phyloP scores from a whole-genome alignment of 1,284 basidiomycete species.

The Wallemia ichthyophaga region DNA sequence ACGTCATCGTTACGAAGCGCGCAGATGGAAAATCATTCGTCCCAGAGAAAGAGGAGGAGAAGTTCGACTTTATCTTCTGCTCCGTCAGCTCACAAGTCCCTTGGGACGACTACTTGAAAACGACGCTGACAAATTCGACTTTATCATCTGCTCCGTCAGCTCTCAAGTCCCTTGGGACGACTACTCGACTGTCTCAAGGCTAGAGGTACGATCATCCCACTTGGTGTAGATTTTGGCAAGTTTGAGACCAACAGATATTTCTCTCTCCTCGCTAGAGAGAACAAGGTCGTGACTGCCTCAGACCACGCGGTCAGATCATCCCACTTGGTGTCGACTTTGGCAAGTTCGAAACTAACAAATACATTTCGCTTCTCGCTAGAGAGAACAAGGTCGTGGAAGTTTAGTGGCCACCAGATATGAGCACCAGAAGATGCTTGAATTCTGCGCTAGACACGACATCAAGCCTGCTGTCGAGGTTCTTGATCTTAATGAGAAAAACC shows the following conservation, averaged over 20 bases:
- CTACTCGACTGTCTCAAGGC: background rate
- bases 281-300: slow-evolving; percentile 11
- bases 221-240: slow-evolving; percentile 5
- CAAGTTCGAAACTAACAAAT: slow-evolving; percentile 15
- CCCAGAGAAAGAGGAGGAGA: background rate
- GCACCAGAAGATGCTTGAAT: slow-evolving; percentile 16
- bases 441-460: slow-evolving; percentile 15
- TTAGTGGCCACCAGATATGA: slow-evolving; percentile 16
- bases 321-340: background rate
- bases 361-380: slow-evolving; percentile 17
- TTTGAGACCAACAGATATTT: slow-evolving; percentile 17
- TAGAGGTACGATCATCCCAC: background rate
- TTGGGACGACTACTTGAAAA: too few relatives aligned
- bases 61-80: background rate
- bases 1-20: background rate
- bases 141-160: background rate
- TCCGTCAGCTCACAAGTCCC: too few relatives aligned
- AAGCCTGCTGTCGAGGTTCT: slow-evolving; percentile 18
- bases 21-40: background rate
- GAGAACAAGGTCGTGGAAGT: slow-evolving; percentile 15
- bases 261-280: slow-evolving; percentile 16
- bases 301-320: background rate
- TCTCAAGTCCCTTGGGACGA: background rate
- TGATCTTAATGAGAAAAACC: background rate
- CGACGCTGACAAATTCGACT: background rate